Conservation (phyloP, 2,329 filamentous ascomycete species). For the Podosphaera leucotricha region DNA sequence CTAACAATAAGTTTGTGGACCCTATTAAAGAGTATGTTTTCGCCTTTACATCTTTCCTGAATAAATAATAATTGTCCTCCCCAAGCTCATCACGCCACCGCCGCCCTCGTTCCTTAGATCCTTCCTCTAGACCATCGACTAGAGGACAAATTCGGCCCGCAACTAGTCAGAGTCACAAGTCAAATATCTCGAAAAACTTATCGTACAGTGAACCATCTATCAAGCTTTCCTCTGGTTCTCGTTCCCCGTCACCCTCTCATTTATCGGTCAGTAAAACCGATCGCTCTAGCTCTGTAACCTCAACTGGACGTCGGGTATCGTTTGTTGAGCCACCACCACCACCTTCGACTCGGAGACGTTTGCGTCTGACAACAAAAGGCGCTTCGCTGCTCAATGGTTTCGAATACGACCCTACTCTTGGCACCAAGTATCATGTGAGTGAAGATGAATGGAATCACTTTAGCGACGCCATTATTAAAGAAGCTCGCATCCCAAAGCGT, state of each 20-base stretch:
- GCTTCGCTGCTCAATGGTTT: conserved; percentile 9
- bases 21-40: background rate
- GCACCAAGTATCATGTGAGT: conserved; percentile 8
- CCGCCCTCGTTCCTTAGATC: background rate
- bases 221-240: background rate
- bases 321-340: conserved; percentile 8
- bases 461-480: conserved; percentile 6
- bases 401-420: conserved; percentile 8
- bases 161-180: background rate
- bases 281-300: conserved; percentile 7
- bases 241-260: background rate
- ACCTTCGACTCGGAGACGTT: conserved; percentile 4
- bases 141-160: background rate
- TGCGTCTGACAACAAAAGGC: conserved; percentile 8
- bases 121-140: conserved; percentile 1
- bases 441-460: conserved; percentile 10
- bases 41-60: background rate
- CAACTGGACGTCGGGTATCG: conserved; percentile 8
- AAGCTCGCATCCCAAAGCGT: conserved; percentile 5
- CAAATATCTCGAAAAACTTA: background rate
- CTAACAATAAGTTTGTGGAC: conserved; percentile 1
- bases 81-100: background rate
- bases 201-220: background rate
- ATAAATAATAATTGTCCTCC: background rate
- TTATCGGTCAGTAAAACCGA: background rate